Percentiles rank a stretch among this genome's conserved stretches.
phyloP scores from a whole-genome alignment of 164 flowering plant genomes.

The Hamamelis virginiana region DNA sequence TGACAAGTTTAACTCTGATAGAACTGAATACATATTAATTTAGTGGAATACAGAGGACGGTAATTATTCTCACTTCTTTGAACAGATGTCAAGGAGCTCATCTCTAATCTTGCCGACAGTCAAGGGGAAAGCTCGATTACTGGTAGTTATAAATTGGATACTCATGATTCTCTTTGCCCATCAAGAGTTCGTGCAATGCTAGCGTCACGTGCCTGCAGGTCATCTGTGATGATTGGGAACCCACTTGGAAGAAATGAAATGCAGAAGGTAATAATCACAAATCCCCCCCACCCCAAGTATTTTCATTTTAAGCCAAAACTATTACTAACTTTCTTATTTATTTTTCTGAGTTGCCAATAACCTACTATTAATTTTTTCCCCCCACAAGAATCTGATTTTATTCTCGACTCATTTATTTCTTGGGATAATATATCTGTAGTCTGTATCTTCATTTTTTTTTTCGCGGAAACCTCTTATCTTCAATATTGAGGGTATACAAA shows the following conservation, averaged over 20 bases:
- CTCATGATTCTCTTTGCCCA: conserved; percentile 81
- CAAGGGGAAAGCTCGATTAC: conserved; percentile 81
- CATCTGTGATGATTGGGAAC: conserved; percentile 92
- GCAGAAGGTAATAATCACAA: conserved; percentile 59
- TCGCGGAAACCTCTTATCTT: no score
- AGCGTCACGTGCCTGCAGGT: conserved; percentile 96
- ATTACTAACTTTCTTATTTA: no score
- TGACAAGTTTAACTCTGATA: neutral
- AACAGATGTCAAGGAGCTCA: conserved; percentile 91
- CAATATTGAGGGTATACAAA: neutral
- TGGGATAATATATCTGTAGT: neutral
- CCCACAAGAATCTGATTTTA: neutral
- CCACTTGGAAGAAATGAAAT: conserved; percentile 83
- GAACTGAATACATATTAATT: neutral
- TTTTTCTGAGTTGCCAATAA: neutral
- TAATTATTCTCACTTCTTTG: conserved; percentile 7
- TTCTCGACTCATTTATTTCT: neutral
- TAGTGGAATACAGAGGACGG: neutral
- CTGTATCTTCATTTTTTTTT: no score
- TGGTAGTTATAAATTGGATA: conserved; percentile 74
- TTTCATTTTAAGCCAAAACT: neutral
- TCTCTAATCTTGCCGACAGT: conserved; percentile 82
- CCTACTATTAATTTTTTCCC: neutral
- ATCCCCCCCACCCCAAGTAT: neutral
- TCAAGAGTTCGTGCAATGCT: conserved; percentile 95